Evolutionary conservation across 176 grass and related monocot genomes (phyloP), one percentile per base, ranked within the genome.

Genomic region (Pharus latifolius): DNA sequence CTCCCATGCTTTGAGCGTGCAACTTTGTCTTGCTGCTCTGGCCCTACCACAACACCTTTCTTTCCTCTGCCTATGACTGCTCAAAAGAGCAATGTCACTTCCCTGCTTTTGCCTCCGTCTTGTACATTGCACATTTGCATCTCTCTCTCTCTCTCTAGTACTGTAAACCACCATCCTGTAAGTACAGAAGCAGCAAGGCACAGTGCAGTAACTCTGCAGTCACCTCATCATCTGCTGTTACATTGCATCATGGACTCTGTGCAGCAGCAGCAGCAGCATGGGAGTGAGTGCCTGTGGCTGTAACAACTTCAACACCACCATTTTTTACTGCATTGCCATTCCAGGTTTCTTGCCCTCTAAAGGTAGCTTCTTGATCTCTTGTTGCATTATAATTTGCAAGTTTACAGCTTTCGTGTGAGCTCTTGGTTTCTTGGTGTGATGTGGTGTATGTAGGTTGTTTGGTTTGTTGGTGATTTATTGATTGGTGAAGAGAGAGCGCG

Each of bases 231-330:
- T 55, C 82, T 40, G 22, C 61, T 16, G 31, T 33, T 31, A 9
- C 57, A 9, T 64, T 55, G 23, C 73, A 8, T 61, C 82, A 74
- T 80, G 69, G 57, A 85, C 75, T 58, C 63, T 56, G n/a, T n/a
- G n/a, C n/a, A n/a, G n/a, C 75, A 76, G 75, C 56, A 28, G 52
- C 50, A 63, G 5, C n/a, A 58, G 49, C 80, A 70, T 83, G 32
- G 60, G 76, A 84, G 76, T 80, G 80, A 84, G 71, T 65, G 76
- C 57, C n/a, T n/a, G n/a, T n/a, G n/a, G n/a, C n/a, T n/a, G 16
- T 6, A 25, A 18, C 73, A 8, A 19, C 17, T 18, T 49, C 43
- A 15, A 41, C 8, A 42, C 32, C n/a, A n/a, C n/a, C n/a, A n/a
- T n/a, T 19, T 30, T 45, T 20, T 35, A 19, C n/a, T 1, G 33